phyloP scores from a whole-genome alignment of 169 alveolate species.

The Plasmodium billcollinsi region DNA sequence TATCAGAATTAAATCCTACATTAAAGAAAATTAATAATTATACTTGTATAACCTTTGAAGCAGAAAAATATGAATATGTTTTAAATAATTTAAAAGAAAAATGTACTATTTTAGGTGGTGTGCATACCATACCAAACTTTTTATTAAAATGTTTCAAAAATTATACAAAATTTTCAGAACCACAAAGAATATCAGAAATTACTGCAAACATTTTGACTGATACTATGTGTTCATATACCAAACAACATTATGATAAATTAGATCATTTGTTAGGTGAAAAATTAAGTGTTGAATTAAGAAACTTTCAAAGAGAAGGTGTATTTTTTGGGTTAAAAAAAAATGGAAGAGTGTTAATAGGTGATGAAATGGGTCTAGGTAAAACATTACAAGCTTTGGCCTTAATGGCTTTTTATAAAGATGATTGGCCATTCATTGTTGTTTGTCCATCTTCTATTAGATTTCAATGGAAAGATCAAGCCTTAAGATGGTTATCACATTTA shows the following conservation, averaged over 20 bases:
- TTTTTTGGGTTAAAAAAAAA: conserved; percentile 92
- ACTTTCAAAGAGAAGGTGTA: conserved; percentile 96
- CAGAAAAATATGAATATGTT: conserved; percentile 79
- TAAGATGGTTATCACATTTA: conserved; percentile 93
- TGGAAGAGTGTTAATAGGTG: conserved; percentile 97
- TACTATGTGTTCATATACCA: conserved; percentile 76
- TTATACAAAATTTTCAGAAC: conserved; percentile 74
- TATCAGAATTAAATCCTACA: conserved; percentile 56
- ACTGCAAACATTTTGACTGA: conserved; percentile 77
- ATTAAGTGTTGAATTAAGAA: conserved; percentile 83
- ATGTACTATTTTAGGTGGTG: conserved; percentile 75
- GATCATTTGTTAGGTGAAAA: conserved; percentile 78
- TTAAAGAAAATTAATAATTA: conserved; percentile 47
- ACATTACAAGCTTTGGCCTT: conserved; percentile 97
- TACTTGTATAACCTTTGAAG: conserved; percentile 75
- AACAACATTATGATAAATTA: conserved; percentile 63
- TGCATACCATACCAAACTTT: conserved; percentile 84
- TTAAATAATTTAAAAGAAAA: conserved; percentile 73
- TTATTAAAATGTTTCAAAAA: conserved; percentile 79
- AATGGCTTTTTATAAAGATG: conserved; percentile 91
- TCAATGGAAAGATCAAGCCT: conserved; percentile 95
- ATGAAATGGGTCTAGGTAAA: conserved; percentile 99
- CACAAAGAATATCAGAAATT: conserved; percentile 76
- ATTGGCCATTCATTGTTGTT: conserved; percentile 97
- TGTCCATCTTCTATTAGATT: conserved; percentile 95